Conservation (phyloP, 164 flowering plant species). For the Vitis amurensis region DNA sequence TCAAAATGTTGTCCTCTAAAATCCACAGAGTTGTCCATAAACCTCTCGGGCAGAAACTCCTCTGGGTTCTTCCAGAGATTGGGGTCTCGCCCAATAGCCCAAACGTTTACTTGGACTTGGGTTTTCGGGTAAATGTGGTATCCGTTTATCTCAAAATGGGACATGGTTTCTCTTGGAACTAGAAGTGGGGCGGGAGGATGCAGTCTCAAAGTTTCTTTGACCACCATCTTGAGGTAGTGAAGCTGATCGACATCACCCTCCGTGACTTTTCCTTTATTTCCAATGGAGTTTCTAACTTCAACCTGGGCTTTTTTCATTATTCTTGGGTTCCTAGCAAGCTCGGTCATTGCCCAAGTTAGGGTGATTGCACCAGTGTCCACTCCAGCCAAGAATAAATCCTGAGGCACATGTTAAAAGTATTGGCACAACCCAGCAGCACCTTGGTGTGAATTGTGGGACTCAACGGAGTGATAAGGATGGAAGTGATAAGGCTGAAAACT, state of each 20-base stretch:
- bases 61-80: slow-evolving; percentile 32
- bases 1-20: slow-evolving; percentile 38
- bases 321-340: slow-evolving; percentile 28
- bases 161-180: slow-evolving; percentile 34
- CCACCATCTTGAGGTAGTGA: slow-evolving; percentile 23
- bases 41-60: slow-evolving; percentile 40
- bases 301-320: slow-evolving; percentile 28
- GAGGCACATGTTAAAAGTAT: background rate
- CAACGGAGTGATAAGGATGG: too few species aligned
- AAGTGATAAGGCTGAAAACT: too few species aligned
- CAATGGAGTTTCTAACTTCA: slow-evolving; percentile 19
- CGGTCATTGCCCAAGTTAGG: slow-evolving; percentile 37
- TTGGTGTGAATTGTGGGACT: too few species aligned
- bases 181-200: slow-evolving; percentile 39
- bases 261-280: slow-evolving; percentile 17
- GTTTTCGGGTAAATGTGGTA: slow-evolving; percentile 31
- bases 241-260: slow-evolving; percentile 23
- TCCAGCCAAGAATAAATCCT: slow-evolving; percentile 33
- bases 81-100: slow-evolving; percentile 47
- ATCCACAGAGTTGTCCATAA: slow-evolving; percentile 25
- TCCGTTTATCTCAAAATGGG: slow-evolving; percentile 17
- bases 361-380: slow-evolving; percentile 25
- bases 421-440: too few species aligned
- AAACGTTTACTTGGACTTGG: slow-evolving; percentile 26
- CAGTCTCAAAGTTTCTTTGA: slow-evolving; percentile 33